Conservation (phyloP, 2,329 filamentous ascomycete genomes). For the Aaosphaeria arxii region DNA sequence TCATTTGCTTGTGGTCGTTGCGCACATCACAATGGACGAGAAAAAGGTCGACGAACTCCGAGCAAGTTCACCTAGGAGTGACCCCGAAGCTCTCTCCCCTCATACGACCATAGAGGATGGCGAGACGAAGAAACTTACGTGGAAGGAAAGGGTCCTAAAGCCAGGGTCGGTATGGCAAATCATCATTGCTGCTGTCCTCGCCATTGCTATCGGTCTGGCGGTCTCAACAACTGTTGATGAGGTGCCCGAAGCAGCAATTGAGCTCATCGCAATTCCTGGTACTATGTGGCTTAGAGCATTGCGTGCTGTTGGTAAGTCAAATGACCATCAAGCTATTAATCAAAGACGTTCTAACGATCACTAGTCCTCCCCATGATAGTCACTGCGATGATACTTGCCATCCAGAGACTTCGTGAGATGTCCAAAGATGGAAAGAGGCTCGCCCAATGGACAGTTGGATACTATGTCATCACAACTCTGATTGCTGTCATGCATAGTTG, state of each 20-base stretch:
- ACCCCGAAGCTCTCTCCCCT: constrained; percentile 7
- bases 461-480: constrained; percentile 51
- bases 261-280: constrained; percentile 49
- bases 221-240: constrained; percentile 43
- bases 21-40: constrained; percentile 6
- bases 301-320: constrained; percentile 45
- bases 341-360: background rate
- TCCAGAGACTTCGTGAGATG: constrained; percentile 50
- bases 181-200: constrained; percentile 47
- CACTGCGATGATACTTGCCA: constrained; percentile 51
- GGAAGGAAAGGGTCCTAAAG: constrained; percentile 38
- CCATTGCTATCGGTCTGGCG: constrained; percentile 49
- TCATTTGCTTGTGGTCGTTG: too few species aligned
- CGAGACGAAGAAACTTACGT: constrained; percentile 17
- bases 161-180: constrained; percentile 51
- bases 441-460: constrained; percentile 50
- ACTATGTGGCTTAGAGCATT: constrained; percentile 51
- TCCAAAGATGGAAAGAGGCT: constrained; percentile 43
- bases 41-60: constrained; percentile 12
- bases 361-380: constrained; percentile 53
- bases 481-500: constrained; percentile 49
- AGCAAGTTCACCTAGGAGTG: constrained; percentile 8
- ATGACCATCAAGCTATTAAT: background rate
- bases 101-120: constrained; percentile 8
- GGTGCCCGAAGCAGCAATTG: constrained; percentile 43